Conservation (phyloP, 352 stramenopile genomes). For the Pythium graminicola region DNA sequence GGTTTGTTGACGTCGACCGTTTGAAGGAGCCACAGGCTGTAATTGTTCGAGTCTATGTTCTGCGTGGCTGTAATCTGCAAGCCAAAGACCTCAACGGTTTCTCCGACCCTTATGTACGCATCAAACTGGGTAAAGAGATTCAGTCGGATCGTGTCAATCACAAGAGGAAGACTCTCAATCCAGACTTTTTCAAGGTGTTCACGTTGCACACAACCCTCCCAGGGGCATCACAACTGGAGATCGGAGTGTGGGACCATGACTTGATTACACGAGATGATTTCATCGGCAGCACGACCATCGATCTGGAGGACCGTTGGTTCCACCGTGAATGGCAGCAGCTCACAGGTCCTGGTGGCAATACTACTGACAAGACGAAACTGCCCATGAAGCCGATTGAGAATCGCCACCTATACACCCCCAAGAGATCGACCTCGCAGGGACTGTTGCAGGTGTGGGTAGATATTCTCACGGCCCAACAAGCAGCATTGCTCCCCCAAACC, state of each 20-base stretch:
- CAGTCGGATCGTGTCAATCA: constrained; percentile 61
- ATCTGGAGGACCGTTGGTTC: constrained; percentile 92
- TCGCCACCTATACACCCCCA: constrained; percentile 76
- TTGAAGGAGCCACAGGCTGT: constrained; percentile 50
- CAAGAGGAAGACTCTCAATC: constrained; percentile 71
- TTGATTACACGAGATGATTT: constrained; percentile 67
- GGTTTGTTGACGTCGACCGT: constrained; percentile 37
- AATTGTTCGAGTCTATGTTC: constrained; percentile 67
- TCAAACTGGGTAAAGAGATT: constrained; percentile 66
- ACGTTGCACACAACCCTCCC: constrained; percentile 62
- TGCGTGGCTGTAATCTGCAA: constrained; percentile 64
- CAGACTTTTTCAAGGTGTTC: constrained; percentile 71
- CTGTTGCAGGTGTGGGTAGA: constrained; percentile 85
- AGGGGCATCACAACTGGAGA: constrained; percentile 70
- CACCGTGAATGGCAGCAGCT: constrained; percentile 78
- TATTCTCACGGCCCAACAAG: constrained; percentile 76
- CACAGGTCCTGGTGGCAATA: constrained; percentile 21
- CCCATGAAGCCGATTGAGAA: constrained; percentile 86
- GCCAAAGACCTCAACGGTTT: constrained; percentile 75
- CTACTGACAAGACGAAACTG: constrained; percentile 15
- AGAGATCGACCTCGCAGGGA: constrained; percentile 57
- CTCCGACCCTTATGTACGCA: constrained; percentile 68
- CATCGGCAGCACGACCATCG: constrained; percentile 88
- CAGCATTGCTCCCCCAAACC: constrained; percentile 50
- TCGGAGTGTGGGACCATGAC: constrained; percentile 77